phyloP scores from a whole-genome alignment of 1,284 basidiomycete genomes.

The Golubevia pallescens region DNA sequence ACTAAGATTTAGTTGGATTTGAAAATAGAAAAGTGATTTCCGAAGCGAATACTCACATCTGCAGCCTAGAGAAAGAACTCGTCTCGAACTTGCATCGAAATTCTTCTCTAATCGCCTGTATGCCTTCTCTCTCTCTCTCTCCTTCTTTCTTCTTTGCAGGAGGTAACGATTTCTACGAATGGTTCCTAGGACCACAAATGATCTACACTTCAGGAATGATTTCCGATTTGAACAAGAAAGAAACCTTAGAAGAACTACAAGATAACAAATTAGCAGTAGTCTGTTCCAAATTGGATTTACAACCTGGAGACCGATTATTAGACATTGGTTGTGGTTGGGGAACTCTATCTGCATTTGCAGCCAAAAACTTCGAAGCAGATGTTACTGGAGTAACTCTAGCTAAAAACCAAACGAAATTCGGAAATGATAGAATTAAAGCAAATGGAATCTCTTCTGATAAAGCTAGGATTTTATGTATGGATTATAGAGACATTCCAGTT shows the following conservation, averaged over 20 bases:
- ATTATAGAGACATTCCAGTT: slow-evolving; percentile 90
- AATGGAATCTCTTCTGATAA: slow-evolving; percentile 79
- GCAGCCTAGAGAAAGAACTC: too few species aligned
- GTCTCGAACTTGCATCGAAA: too few species aligned
- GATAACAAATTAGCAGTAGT: slow-evolving; percentile 97
- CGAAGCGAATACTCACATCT: too few species aligned
- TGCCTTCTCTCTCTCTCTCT: too few species aligned
- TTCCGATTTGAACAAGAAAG: slow-evolving; percentile 74
- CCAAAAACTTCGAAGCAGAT: slow-evolving; percentile 95
- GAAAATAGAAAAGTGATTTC: too few species aligned
- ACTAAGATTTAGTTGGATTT: neutral
- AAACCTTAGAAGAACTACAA: slow-evolving; percentile 93
- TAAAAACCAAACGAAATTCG: slow-evolving; percentile 89
- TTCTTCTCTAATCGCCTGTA: too few species aligned
- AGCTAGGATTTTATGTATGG: slow-evolving; percentile 90
- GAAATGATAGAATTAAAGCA: slow-evolving; percentile 81
- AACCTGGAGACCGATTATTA: slow-evolving; percentile 81
- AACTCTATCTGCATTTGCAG: slow-evolving; percentile 89
- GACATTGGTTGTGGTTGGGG: slow-evolving; percentile 99
- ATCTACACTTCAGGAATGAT: slow-evolving; percentile 96
- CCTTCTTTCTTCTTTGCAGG: slow-evolving; percentile 63
- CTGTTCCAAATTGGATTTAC: slow-evolving; percentile 89
- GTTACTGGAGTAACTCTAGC: slow-evolving; percentile 93
- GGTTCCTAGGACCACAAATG: slow-evolving; percentile 96
- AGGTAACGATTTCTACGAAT: slow-evolving; percentile 91